Percentiles rank a stretch among this genome's conserved stretches.
Conservation (phyloP, 2,329 filamentous ascomycete species). For the Akanthomyces dipterigenus region DNA sequence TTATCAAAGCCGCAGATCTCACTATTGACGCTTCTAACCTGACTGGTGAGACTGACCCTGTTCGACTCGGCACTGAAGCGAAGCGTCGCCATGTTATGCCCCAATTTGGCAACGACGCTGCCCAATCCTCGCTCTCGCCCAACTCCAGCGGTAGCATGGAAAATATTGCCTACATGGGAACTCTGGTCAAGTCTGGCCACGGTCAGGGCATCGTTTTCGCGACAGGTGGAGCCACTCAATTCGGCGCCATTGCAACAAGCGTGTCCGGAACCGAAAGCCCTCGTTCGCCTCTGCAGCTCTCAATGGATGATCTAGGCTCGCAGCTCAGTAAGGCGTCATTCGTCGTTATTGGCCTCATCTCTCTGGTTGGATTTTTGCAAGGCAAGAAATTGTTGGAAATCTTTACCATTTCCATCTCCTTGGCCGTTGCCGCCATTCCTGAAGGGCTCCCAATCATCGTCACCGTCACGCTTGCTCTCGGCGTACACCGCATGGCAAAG, state of each 20-base stretch:
- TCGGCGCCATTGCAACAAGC: conserved; percentile 91
- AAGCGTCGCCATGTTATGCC: conserved; percentile 24
- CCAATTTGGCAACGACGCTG: neutral
- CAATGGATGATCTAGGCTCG: conserved; percentile 95
- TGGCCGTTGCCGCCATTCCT: conserved; percentile 92
- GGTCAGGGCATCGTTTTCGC: conserved; percentile 97
- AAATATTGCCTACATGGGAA: conserved; percentile 98
- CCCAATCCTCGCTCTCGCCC: neutral
- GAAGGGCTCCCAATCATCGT: conserved; percentile 97
- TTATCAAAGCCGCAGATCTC: conserved; percentile 82
- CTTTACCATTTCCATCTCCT: conserved; percentile 93
- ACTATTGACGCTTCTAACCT: conserved; percentile 96
- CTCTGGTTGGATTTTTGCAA: conserved; percentile 81
- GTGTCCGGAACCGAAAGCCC: conserved; percentile 94
- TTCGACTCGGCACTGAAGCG: conserved; percentile 66
- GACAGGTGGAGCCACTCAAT: conserved; percentile 88
- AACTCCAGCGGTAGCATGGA: conserved; percentile 47
- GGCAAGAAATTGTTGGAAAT: conserved; percentile 88
- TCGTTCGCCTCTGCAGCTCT: conserved; percentile 84
- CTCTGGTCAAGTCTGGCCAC: conserved; percentile 87
- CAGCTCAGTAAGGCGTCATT: conserved; percentile 97
- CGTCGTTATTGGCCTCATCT: conserved; percentile 86
- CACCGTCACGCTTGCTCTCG: conserved; percentile 89
- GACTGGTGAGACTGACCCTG: conserved; percentile 93
- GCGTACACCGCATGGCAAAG: conserved; percentile 92